Base-by-base conservation (phyloP, 202 grass and related monocot species). In the Saccharum hybrid region DNA sequence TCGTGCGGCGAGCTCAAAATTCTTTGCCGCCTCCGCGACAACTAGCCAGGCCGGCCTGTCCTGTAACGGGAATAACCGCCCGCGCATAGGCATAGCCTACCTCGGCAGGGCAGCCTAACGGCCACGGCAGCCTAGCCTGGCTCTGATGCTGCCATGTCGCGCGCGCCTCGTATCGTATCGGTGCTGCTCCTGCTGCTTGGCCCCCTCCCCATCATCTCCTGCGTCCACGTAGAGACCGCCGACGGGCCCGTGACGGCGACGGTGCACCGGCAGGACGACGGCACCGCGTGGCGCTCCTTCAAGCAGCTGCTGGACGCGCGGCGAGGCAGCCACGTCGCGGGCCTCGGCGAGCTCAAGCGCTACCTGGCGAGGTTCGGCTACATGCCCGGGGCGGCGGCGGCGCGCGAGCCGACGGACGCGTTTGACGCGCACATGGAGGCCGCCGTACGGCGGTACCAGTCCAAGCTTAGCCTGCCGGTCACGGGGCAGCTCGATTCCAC, bases 321-420 rank as follows among this genome's bases (percentile, higher is more conserved):
- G 28, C 88, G 89, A 0, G 92, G 95, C 42, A 91, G 90, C 85
- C 87, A 33, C n/a, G 83, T 91, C 33, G 28, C 68, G 7, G 95
- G 92, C 36, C 78, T 98, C 42, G 75, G 64, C 23, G 85, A 88
- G 1, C 82, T 98, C 36, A 98, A 93, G 88, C 88, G 69, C 1
- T 94, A 98, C 88, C 78, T 98, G 57, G 82, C 76, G 39, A 79
- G 38, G 85, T 98, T 94, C 85, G 95, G 92, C 1, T 98, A 98
- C 77, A 80, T 98, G 62, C 41, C 85, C 9, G 49, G 10, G 36
- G 36, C 36, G 33, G 45, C 45, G 9, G 16, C 59, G 40, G 65
- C 5, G 64, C 77, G 18, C 34, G 78, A 69, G 34, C 48, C 66
- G 10, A 90, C 83, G 60, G 90, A 98, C 77, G 78, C 76, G 7